Conservation (phyloP, 192 early-diverging fungal species). For the Umbelopsis ramanniana region DNA sequence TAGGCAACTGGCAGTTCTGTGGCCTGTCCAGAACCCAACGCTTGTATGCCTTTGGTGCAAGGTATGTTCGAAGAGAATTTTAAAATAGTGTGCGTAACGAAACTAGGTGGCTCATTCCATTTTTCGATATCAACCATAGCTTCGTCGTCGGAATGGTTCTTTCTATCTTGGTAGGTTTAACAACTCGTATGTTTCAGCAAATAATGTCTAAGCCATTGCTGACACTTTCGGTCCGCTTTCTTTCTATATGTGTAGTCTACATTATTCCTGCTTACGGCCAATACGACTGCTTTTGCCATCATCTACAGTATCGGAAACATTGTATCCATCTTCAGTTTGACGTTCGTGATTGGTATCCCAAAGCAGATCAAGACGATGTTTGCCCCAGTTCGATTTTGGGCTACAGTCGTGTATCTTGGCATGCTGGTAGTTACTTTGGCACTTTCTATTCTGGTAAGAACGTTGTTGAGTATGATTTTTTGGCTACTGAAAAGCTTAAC, state of each 20-base stretch:
- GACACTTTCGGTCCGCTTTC: background rate
- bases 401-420: constrained; percentile 32
- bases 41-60: constrained; percentile 78
- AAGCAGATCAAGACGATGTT: constrained; percentile 89
- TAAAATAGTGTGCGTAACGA: background rate
- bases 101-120: background rate
- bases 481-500: background rate
- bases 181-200: background rate
- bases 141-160: constrained; percentile 84
- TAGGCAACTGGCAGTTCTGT: constrained; percentile 43
- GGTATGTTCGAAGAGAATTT: constrained; percentile 41
- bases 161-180: constrained; percentile 66
- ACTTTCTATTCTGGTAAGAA: constrained; percentile 30
- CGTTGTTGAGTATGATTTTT: background rate
- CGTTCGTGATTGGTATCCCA: constrained; percentile 87
- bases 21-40: constrained; percentile 67
- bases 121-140: constrained; percentile 48
- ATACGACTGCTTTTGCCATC: constrained; percentile 81
- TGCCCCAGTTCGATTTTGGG: constrained; percentile 50
- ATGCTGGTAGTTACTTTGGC: constrained; percentile 55
- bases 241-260: constrained; percentile 54
- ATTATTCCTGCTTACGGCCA: constrained; percentile 54
- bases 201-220: background rate
- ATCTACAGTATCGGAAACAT: constrained; percentile 93
- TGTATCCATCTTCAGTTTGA: constrained; percentile 81